Evolutionary conservation across 345 rosid genomes (phyloP), one percentile per base, ranked within the genome.

Genomic region (Arabis alpina): DNA sequence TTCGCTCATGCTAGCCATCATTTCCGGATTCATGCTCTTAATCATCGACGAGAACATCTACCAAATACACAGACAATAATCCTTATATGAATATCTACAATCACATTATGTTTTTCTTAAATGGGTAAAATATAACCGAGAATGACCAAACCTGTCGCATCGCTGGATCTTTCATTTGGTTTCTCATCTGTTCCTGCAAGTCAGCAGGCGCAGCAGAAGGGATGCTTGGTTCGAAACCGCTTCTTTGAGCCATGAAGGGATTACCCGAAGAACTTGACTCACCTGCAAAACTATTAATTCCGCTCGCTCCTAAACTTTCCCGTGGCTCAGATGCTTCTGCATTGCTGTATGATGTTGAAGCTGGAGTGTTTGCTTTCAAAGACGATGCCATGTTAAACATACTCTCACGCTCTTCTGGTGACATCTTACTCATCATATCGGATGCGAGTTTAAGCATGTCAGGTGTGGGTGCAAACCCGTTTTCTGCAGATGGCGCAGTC

Each of bases 1-100:
- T 76, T 95, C 91, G 16, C 98, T 81, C 98, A 92, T 90, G 85
- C 88, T 90, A 51, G 92, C 87, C 95, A 95, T 88, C 90, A 86
- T 90, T 40, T 90, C 98, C 27, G 99, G 98, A 61, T 85, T 92
- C 92, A 92, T 82, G 73, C 83, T 92, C 82, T 90, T 88, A 43
- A 95, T 82, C 97, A 92, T 88, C 52, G 97, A 87, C 36, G 86
- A 45, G 34, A 91, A 87, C 91, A 92, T 86, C 99, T 94, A 87
- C 66, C 43, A 66, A 59, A 74, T 50, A 66, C 54, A 77, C 9
- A 68, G 1, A 47, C 40, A 19, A 8, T 42, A 61, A 19, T 19
- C 23, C 23, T 8, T 10, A 28, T 27, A 54, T 68, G 4, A 72
- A 16, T 5, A 57, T 19, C 66, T 34, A 4, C 24, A 27, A 23